These are phyloP conservation scores for Kickxella alabastrina DNA, from an alignment of 192 early-diverging fungal species.

Conservation along the genomic window DNA sequence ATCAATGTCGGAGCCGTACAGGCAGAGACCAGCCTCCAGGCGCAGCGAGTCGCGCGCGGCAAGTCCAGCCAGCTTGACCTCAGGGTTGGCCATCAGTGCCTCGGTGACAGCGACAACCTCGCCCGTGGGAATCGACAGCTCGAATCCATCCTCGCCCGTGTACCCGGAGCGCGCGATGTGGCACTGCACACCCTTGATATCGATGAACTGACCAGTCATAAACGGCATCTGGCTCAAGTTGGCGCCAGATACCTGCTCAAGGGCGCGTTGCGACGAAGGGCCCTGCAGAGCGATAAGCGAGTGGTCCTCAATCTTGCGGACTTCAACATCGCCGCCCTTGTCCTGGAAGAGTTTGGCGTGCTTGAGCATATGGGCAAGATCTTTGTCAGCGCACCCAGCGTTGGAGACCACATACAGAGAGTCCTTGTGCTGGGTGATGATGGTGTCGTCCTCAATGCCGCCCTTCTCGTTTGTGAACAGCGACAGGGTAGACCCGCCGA, in stretches of 20 bases:
- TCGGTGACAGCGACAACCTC: constrained; percentile 68
- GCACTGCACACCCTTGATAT: constrained; percentile 71
- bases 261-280: constrained; percentile 72
- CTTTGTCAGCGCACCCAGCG: constrained; percentile 96
- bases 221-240: constrained; percentile 76
- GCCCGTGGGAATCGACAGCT: constrained; percentile 83
- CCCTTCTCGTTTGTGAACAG: constrained; percentile 95
- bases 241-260: constrained; percentile 56
- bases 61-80: constrained; percentile 88
- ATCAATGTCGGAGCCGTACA: constrained; percentile 96
- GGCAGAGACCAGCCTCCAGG: constrained; percentile 94
- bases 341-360: constrained; percentile 76
- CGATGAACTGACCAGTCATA: constrained; percentile 76
- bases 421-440: constrained; percentile 82
- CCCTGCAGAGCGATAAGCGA: constrained; percentile 92
- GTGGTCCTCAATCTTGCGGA: constrained; percentile 81
- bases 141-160: constrained; percentile 99
- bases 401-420: constrained; percentile 92
- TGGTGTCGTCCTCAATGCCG: constrained; percentile 97
- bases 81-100: constrained; percentile 61
- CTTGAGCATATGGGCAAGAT: constrained; percentile 80
- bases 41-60: constrained; percentile 93
- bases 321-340: constrained; percentile 84
- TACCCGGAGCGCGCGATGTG: constrained; percentile 96
- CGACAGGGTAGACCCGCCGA: constrained; percentile 78